phyloP scores from a whole-genome alignment of 306 rosid genomes.

The Fragaria nilgerrensis region DNA sequence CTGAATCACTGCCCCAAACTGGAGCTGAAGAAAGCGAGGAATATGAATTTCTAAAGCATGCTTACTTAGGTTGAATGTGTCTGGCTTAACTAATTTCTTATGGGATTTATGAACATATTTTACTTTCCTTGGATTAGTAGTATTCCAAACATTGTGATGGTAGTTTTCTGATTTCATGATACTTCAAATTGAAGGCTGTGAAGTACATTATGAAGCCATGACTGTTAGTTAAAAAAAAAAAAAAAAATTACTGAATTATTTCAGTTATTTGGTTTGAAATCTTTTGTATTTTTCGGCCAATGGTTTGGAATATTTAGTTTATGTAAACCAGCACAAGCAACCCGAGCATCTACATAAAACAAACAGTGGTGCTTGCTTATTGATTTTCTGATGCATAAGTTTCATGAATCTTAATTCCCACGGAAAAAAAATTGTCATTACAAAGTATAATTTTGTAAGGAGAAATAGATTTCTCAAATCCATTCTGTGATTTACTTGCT shows the following conservation, averaged over 20 bases:
- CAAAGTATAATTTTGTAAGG: background rate
- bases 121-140: background rate
- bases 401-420: background rate
- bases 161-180: background rate
- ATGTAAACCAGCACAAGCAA: background rate
- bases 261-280: background rate
- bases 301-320: background rate
- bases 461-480: background rate
- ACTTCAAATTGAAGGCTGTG: background rate
- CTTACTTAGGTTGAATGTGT: background rate
- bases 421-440: no score
- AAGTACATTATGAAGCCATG: background rate
- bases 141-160: background rate
- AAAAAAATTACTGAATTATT: background rate
- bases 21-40: background rate
- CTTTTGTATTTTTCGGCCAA: background rate
- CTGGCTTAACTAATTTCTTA: background rate
- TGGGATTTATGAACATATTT: background rate
- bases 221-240: background rate
- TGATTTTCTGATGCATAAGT: background rate
- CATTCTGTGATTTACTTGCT: background rate
- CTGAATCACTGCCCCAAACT: conserved; percentile 3
- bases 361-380: background rate
- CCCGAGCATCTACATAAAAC: background rate
- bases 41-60: background rate